Base-by-base conservation (phyloP, 768 basidiomycete genomes). In the Ephemerocybe angulata region DNA sequence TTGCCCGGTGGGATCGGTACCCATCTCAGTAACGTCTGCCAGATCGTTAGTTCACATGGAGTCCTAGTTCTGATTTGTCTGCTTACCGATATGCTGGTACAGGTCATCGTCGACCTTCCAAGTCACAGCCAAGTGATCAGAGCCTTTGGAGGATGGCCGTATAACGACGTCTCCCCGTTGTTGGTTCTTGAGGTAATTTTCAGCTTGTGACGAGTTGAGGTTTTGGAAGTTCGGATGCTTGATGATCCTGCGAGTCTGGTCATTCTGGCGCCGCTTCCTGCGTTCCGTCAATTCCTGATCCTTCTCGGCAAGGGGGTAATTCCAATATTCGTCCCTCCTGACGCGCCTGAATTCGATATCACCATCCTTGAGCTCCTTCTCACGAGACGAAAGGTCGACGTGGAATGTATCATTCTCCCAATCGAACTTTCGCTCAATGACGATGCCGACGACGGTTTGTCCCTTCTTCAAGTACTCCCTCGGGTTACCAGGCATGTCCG, bases 221-320 rank as follows among this genome's bases (percentile, higher is more conserved):
- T 97, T 93, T 67, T 95, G 90, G 82, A 98, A 99, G 70, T 96
- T 94, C 2, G 96, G 97, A 68, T 99, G 97, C 67, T 98, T 93
- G 74, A 99, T 91, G 51, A 96, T 85, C 24, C 96, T 79, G 56
- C 92, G 83, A 31, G 85, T 82, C 57, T 82, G 80, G 61, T 90
- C 88, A 8, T 84, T 86, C 64, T 93, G 88, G 1, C 90, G 85
- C 44, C 90, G 78, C 74, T 93, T 95, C 73, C 91, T 95, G 59
- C 91, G 81, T 22, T 80, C 82, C 58, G 88, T 73, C 60, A 91
- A 72, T 57, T 93, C 89, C 59, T 72, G 68, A 64, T 94, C 89
- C 57, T 82, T 83, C 27, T 84, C 80, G 60, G 79, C 77, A 50
- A 79, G 84, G n/a, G 71, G 70, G 33, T 76, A 72, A 66, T 92